Base-by-base conservation (phyloP, 163 green algal genomes). In the Scenedesmus sp. region DNA sequence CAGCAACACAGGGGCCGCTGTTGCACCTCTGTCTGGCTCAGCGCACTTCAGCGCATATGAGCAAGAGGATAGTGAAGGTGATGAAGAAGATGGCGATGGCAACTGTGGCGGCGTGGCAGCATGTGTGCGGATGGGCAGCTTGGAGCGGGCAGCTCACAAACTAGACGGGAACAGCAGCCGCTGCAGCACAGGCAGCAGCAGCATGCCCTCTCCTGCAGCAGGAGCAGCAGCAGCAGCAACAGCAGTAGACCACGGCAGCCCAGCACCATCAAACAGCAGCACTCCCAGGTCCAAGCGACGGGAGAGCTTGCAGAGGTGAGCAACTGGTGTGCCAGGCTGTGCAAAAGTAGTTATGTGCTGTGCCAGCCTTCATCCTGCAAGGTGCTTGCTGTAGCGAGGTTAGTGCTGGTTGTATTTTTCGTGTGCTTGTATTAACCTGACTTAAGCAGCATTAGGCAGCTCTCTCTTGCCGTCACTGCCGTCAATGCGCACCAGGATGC, bases 261-360 rank as follows among this genome's bases (percentile, higher is more conserved):
- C 81, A 62, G 81, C 52, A 62, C 54, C 16, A 46, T 46, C 81
- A 6, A 8, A n/a, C 77, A 84, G 77, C 12, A n/a, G 77, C 77
- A 85, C 77, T 3, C 52, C 52, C 77, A 85, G 77, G 46, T 55
- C 76, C 34, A 59, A n/a, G 26, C 16, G 76, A 34, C 46, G 77
- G 3, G 77, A 85, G 77, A 85, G 77, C 77, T 59, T 85, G 77
- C 77, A 85, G 77, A 57, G 77, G 77, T 85, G 1, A 62, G 76
- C 64, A 16, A 16, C 64, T 76, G 64, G 64, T 16, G 13, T n/a
- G 46, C 77, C 77, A 62, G 26, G 26, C 20, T 4, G 23, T 12
- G 5, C 23, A 52, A 15, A 0, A 52, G 23, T 8, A 3, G 66
- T 76, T 46, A 46, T 46, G 34, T 46, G 34, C 34, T 46, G 34